Evolutionary conservation across 768 basidiomycete species (phyloP).

Genomic region (Mycena olivaceomarginata): DNA sequence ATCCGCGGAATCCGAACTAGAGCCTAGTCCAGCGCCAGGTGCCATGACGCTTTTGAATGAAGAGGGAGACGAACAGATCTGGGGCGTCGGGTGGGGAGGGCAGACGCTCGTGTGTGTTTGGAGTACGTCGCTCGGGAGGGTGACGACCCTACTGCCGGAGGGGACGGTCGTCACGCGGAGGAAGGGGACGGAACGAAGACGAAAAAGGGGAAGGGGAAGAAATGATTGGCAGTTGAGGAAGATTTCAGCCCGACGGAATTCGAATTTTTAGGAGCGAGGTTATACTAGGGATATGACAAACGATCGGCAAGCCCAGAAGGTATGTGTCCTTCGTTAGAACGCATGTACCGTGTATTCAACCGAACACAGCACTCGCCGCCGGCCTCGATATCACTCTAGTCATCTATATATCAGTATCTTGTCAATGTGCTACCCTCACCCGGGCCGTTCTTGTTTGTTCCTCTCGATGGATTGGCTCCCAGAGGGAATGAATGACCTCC

Average conservation of each 20-base stretch:
- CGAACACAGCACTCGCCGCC: too few species aligned
- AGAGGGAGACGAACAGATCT: conserved; percentile 43
- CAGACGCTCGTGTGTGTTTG: conserved; percentile 42
- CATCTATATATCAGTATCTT: too few species aligned
- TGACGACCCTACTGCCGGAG: conserved; percentile 42
- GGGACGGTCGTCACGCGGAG: conserved; percentile 39
- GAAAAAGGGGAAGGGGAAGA: conserved; percentile 35
- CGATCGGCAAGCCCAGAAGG: too few species aligned
- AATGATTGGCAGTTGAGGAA: conserved; percentile 1
- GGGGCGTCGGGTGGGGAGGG: conserved; percentile 33
- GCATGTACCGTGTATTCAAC: too few species aligned
- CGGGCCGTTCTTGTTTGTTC: too few species aligned
- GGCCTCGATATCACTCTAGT: too few species aligned
- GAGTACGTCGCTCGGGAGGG: conserved; percentile 27
- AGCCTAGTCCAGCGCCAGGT: neutral
- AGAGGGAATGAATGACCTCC: too few species aligned
- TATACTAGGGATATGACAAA: too few species aligned
- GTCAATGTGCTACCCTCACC: too few species aligned
- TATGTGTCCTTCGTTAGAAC: too few species aligned
- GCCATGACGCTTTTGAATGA: conserved; percentile 31
- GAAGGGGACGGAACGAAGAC: conserved; percentile 22
- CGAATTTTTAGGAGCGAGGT: too few species aligned
- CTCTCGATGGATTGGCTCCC: too few species aligned
- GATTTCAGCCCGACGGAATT: neutral
- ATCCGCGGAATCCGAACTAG: neutral